A percentile compares a stretch with the other conserved stretches of the same genome.
Conservation (phyloP, 2,329 filamentous ascomycete species). For the Pseudogymnoascus sp. region DNA sequence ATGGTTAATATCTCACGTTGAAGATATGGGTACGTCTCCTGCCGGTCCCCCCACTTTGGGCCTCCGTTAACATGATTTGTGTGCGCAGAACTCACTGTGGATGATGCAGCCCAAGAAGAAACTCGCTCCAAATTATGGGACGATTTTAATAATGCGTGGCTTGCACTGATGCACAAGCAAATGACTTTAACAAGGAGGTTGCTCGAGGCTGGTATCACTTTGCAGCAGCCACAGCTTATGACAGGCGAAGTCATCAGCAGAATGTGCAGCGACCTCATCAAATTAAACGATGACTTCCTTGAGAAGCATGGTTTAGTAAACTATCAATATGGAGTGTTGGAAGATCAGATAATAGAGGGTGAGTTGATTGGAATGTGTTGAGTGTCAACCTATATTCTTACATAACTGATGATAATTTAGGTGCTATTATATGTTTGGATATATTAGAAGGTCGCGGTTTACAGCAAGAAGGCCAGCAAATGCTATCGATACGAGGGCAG, state of each 20-base stretch:
- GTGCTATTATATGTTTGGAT: neutral
- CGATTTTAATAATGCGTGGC: conserved; percentile 91
- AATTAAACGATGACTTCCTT: conserved; percentile 68
- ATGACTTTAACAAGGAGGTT: conserved; percentile 57
- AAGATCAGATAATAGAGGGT: conserved; percentile 84
- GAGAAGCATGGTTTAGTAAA: conserved; percentile 92
- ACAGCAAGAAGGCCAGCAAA: neutral
- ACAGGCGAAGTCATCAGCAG: conserved; percentile 62
- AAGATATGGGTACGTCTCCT: conserved; percentile 53
- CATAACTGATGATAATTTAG: neutral
- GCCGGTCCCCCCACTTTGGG: conserved; percentile 15
- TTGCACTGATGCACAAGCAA: conserved; percentile 74
- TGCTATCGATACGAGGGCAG: neutral
- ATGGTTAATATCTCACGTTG: conserved; percentile 59
- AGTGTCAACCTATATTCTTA: neutral
- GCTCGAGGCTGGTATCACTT: conserved; percentile 51
- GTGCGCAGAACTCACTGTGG: conserved; percentile 68
- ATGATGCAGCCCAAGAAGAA: conserved; percentile 67
- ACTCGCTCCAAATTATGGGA: conserved; percentile 83
- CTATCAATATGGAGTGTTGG: conserved; percentile 94
- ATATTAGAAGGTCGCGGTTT: neutral
- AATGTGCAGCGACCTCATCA: conserved; percentile 75
- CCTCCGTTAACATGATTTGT: conserved; percentile 24
- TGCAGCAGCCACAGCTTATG: conserved; percentile 56
- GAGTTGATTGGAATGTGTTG: conserved; percentile 33